A percentile compares a stretch with the other conserved stretches of the same genome.
phyloP scores from a whole-genome alignment of 1,284 basidiomycete species.

The Papiliotrema laurentii region DNA sequence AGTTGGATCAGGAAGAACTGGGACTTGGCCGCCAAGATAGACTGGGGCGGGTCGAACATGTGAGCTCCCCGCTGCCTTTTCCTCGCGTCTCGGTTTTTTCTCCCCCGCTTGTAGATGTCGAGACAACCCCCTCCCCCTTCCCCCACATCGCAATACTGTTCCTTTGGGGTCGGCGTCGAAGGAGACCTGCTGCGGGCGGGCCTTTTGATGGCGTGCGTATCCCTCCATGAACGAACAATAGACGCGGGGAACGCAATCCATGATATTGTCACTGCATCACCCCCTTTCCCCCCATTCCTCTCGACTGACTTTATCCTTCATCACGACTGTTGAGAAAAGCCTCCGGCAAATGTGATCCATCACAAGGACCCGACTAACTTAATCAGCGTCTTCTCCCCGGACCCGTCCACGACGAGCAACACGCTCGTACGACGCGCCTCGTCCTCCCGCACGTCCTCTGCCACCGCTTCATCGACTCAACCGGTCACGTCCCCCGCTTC shows the following conservation, averaged over 20 bases:
- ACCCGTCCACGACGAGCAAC: slow-evolving; percentile 19
- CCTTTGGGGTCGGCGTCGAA: no score
- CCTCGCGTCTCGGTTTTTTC: no score
- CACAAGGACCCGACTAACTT: background rate
- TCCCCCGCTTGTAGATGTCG: no score
- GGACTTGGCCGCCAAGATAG: slow-evolving; percentile 28
- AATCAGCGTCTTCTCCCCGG: slow-evolving; percentile 26
- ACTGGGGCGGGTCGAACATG: slow-evolving; percentile 31
- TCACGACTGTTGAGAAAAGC: background rate
- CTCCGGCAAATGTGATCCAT: background rate
- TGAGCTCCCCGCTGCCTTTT: no score
- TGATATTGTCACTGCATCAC: no score
- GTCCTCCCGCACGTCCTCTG: slow-evolving; percentile 6
- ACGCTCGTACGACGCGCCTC: slow-evolving; percentile 13
- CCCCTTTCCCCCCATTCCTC: no score
- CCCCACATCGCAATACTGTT: no score
- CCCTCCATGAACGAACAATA: no score
- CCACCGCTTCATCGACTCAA: slow-evolving; percentile 5
- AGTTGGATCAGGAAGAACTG: slow-evolving; percentile 29
- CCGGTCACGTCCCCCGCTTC: slow-evolving; percentile 16
- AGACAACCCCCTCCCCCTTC: no score
- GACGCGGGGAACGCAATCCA: no score
- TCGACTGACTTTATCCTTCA: background rate
- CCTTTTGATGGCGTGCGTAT: no score
- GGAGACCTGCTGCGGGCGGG: no score